Conservation (phyloP, 2,329 filamentous ascomycete species). For the Curvularia hawaiiensis region DNA sequence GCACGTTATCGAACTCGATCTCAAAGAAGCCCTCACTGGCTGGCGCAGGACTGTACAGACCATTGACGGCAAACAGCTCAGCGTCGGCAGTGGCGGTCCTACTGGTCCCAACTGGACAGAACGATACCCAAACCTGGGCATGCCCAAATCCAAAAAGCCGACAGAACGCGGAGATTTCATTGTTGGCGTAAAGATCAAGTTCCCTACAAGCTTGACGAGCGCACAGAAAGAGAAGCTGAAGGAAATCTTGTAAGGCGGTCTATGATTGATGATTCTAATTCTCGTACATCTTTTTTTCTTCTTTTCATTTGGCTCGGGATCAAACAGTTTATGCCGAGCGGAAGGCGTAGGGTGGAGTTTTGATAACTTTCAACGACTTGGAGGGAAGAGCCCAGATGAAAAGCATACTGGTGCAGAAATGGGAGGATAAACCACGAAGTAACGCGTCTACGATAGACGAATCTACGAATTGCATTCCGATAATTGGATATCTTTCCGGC, state of each 20-base stretch:
- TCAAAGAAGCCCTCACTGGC: slow-evolving; percentile 94
- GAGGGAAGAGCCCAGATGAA: not conserved
- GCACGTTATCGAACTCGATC: slow-evolving; percentile 76
- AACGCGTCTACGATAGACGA: slow-evolving; percentile 17
- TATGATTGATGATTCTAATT: slow-evolving; percentile 11
- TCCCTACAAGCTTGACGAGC: slow-evolving; percentile 76
- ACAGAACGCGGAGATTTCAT: slow-evolving; percentile 84
- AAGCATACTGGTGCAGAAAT: slow-evolving; percentile 3
- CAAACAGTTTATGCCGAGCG: slow-evolving; percentile 17
- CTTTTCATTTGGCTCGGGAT: not conserved
- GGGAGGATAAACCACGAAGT: slow-evolving; percentile 10
- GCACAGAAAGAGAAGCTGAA: slow-evolving; percentile 81
- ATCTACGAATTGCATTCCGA: slow-evolving; percentile 6
- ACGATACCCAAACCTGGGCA: slow-evolving; percentile 82
- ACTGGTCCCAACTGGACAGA: slow-evolving; percentile 85
- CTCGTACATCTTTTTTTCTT: slow-evolving; percentile 16
- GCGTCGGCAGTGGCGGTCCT: slow-evolving; percentile 78
- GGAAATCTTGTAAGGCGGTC: slow-evolving; percentile 67
- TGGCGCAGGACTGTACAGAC: slow-evolving; percentile 92
- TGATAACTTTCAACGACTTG: slow-evolving; percentile 4
- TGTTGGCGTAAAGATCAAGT: slow-evolving; percentile 90
- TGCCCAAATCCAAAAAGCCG: slow-evolving; percentile 93
- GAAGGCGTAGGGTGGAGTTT: slow-evolving; percentile 27
- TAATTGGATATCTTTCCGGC: not conserved
- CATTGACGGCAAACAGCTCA: slow-evolving; percentile 88